phyloP scores from a whole-genome alignment of 2,329 filamentous ascomycete genomes.

The Penicillium sp. region DNA sequence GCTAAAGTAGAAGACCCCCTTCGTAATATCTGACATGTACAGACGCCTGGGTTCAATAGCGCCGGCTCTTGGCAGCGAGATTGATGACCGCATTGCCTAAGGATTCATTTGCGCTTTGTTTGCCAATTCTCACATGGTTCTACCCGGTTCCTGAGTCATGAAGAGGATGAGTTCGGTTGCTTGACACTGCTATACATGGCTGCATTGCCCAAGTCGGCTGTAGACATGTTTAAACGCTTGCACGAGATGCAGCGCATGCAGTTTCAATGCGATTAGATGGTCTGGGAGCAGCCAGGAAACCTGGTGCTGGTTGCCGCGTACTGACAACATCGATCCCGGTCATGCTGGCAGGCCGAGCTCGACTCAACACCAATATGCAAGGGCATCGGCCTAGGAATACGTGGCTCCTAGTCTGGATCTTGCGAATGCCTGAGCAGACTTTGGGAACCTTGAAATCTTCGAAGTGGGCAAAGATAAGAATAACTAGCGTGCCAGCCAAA shows the following conservation, averaged over 20 bases:
- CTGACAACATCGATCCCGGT: neutral
- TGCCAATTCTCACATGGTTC: neutral
- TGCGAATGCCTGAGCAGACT: too few relatives aligned
- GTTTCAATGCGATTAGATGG: neutral
- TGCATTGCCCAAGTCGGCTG: neutral
- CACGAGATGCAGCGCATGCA: neutral
- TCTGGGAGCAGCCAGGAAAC: neutral
- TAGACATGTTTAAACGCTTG: neutral
- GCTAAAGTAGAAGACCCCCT: neutral
- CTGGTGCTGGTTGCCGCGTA: neutral
- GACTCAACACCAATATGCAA: neutral
- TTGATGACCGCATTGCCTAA: neutral
- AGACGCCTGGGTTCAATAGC: neutral
- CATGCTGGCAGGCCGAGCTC: neutral
- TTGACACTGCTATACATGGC: neutral
- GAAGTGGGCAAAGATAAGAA: neutral
- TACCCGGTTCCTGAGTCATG: neutral
- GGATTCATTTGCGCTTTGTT: neutral
- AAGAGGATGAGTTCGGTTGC: neutral
- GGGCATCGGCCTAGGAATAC: neutral
- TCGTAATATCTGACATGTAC: neutral
- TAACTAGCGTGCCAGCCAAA: neutral
- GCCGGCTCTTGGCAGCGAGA: neutral
- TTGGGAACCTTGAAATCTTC: neutral
- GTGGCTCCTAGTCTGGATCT: neutral